phyloP scores from a whole-genome alignment of 768 basidiomycete genomes.

The Amanita muscaria region DNA sequence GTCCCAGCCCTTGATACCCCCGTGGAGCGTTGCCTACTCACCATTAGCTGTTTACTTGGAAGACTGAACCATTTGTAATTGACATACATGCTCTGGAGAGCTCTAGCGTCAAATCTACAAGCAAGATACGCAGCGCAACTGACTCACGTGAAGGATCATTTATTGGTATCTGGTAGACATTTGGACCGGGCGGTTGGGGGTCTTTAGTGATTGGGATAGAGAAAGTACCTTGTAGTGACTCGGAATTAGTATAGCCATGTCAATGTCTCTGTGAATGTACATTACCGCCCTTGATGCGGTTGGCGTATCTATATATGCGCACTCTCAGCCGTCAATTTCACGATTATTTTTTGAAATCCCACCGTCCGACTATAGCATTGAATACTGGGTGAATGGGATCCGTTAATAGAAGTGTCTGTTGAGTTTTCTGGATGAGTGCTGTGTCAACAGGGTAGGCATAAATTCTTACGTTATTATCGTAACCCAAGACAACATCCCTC shows the following conservation, averaged over 20 bases:
- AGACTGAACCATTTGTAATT: no score
- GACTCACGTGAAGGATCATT: slow-evolving; percentile 40
- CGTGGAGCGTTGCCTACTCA: slow-evolving; percentile 50
- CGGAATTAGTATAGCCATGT: not conserved
- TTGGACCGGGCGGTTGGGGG: slow-evolving; percentile 32
- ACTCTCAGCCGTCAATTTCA: not conserved
- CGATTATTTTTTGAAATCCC: slow-evolving; percentile 3
- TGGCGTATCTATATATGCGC: slow-evolving; percentile 34
- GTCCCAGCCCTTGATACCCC: slow-evolving; percentile 50
- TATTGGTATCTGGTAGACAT: slow-evolving; percentile 40
- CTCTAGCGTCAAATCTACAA: not conserved
- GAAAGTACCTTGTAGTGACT: slow-evolving; percentile 33
- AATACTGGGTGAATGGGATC: slow-evolving; percentile 42
- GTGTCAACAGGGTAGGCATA: not conserved
- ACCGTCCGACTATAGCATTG: slow-evolving; percentile 30
- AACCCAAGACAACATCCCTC: slow-evolving; percentile 49
- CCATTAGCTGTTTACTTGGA: no score
- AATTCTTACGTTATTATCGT: slow-evolving; percentile 40
- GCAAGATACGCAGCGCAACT: not conserved
- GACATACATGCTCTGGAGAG: slow-evolving; percentile 16
- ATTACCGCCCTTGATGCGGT: slow-evolving; percentile 42
- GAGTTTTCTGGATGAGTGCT: not conserved
- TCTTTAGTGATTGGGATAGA: slow-evolving; percentile 43
- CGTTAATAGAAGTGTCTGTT: slow-evolving; percentile 29
- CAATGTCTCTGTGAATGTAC: not conserved